Conservation (phyloP, 345 rosid species). For the Psidium friedrichsthalianum region DNA sequence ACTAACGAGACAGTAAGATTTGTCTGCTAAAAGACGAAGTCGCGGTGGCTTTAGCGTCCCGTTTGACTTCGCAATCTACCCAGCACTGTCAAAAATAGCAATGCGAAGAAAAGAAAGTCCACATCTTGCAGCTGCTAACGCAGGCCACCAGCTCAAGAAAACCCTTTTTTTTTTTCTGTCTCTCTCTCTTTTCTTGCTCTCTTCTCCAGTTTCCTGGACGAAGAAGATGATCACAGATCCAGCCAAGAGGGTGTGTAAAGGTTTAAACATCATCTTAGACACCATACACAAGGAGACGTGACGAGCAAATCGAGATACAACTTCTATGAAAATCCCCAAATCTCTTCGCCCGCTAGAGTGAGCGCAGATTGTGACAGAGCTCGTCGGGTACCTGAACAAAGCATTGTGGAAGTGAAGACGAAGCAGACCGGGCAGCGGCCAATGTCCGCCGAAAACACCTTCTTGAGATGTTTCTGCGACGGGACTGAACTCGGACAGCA, state of each 20-base stretch:
- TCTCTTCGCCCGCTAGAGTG: not conserved
- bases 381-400: slow-evolving; percentile 26
- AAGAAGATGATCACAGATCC: not conserved
- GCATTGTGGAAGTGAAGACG: slow-evolving; percentile 96
- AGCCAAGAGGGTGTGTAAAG: not conserved
- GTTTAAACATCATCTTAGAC: not conserved
- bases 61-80: not conserved
- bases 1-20: not conserved
- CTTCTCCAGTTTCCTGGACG: not conserved
- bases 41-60: not conserved
- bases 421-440: slow-evolving; percentile 94
- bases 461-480: slow-evolving; percentile 41
- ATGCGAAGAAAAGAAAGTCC: not conserved
- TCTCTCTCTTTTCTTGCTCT: not conserved
- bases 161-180: not conserved
- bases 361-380: not conserved
- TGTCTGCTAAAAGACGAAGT: not conserved
- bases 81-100: not conserved
- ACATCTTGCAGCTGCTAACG: not conserved
- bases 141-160: not conserved
- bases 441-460: slow-evolving; percentile 51
- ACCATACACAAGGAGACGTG: not conserved
- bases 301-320: not conserved
- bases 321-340: not conserved
- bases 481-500: slow-evolving; percentile 60